Evolutionary conservation across 495 filamentous ascomycete species (phyloP).

Genomic region (Penicillium waksmanii): DNA sequence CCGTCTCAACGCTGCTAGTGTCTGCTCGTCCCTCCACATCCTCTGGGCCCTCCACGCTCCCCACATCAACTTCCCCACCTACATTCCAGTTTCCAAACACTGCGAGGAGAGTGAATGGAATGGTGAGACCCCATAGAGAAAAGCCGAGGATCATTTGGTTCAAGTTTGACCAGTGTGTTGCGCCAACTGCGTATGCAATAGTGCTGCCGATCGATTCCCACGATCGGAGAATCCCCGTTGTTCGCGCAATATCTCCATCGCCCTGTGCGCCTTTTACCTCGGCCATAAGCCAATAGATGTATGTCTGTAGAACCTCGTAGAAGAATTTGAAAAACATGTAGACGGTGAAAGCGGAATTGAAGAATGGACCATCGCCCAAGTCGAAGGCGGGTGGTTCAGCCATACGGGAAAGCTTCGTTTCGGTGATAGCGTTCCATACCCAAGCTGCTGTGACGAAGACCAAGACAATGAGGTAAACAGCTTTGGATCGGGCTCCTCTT

Average conservation of each 20-base stretch:
- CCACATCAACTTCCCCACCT: neutral
- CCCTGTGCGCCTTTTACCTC: conserved; percentile 27
- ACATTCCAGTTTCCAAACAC: conserved; percentile 25
- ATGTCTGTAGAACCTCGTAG: conserved; percentile 55
- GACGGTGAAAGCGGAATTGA: conserved; percentile 27
- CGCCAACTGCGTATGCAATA: conserved; percentile 54
- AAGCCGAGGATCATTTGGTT: conserved; percentile 28
- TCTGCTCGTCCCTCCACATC: conserved; percentile 12
- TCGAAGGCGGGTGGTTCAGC: conserved; percentile 21
- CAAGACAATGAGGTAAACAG: conserved; percentile 19
- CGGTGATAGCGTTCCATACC: conserved; percentile 21
- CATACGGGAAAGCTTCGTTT: conserved; percentile 25
- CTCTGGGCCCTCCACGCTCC: neutral
- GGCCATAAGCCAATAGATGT: conserved; percentile 35
- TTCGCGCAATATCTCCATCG: conserved; percentile 51
- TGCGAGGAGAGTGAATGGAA: conserved; percentile 22
- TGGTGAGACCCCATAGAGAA: conserved; percentile 22
- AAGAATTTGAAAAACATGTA: conserved; percentile 29
- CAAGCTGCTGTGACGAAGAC: conserved; percentile 25
- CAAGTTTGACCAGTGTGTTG: conserved; percentile 29
- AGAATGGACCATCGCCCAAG: conserved; percentile 25
- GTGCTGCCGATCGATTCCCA: conserved; percentile 54
- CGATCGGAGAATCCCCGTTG: conserved; percentile 51
- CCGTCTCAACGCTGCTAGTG: conserved; percentile 20
- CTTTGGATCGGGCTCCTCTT: conserved; percentile 22